Evolutionary conservation across 164 flowering plant genomes (phyloP), one percentile per base, ranked within the genome.

Genomic region (Litsea cubeba): DNA sequence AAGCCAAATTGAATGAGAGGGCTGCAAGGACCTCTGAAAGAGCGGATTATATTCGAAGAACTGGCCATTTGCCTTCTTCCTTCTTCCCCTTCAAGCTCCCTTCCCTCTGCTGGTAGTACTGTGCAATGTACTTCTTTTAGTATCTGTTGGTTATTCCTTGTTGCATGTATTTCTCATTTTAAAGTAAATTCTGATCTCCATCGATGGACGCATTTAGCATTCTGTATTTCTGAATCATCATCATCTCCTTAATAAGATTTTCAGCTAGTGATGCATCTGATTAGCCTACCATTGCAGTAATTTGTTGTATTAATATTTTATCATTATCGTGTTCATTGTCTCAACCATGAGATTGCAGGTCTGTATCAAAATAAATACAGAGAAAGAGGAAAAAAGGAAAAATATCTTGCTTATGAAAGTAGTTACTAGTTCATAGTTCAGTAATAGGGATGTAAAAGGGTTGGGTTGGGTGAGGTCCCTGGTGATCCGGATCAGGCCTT

Each of bases 41-140:
- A 65, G 97, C 97, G 70, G 98, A 95, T 72, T 91, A 91, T 73
- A 93, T 93, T 66, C 83, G 91, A 72, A 90, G 97, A 78, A 93
- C 94, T 0, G 99, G 99, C 40, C 94, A 87, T 71, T 80, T 90
- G 73, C 98, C 99, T 1, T 88, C 91, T 68, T 86, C 94, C 2
- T 64, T 86, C 84, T 88, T 54, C 60, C 60, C 89, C 79, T 83
- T 90, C 79, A 91, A 90, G 81, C 63, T 89, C 79, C 97, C 93
- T 80, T 91, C 95, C 25, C 75, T 84, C 40, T 91, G 99, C 85
- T 89, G 97, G 94, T 89, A 87, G 30, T 54, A n/a, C 22, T 24
- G 30, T 30, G 66, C 50, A 71, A 71, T 62, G 12, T 17, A 25
- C 57, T 49, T 66, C 46, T 5, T 73, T 65, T 64, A 69, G 51